These are phyloP conservation scores for Acer campestre DNA, from an alignment of 345 rosid genomes.

Conservation along the genomic window DNA sequence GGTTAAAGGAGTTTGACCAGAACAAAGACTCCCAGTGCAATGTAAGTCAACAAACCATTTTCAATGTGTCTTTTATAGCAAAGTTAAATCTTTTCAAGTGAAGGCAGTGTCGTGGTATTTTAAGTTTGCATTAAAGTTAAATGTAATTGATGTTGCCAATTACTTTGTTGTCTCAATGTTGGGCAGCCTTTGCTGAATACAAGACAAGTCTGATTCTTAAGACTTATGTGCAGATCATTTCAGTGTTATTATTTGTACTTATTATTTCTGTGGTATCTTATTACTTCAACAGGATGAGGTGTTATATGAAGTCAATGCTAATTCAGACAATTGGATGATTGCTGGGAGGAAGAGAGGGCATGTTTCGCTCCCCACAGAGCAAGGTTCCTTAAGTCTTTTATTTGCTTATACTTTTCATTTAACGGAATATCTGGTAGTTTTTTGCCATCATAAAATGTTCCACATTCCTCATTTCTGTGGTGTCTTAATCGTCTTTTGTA, in stretches of 20 bases:
- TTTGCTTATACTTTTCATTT: neutral
- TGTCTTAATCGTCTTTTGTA: neutral
- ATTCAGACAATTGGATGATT: slow-evolving; percentile 88
- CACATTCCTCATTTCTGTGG: neutral
- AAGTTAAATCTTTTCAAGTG: neutral
- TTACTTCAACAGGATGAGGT: slow-evolving; percentile 64
- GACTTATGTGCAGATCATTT: neutral
- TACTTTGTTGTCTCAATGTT: neutral
- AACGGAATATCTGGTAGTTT: neutral
- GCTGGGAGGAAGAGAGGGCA: slow-evolving; percentile 97
- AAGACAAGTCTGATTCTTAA: neutral
- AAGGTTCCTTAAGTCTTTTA: slow-evolving; percentile 43
- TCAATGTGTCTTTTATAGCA: neutral
- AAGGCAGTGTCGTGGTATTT: neutral
- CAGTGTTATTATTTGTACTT: neutral
- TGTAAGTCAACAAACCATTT: slow-evolving; percentile 46
- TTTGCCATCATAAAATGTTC: neutral
- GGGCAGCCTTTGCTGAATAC: neutral
- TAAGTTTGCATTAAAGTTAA: neutral
- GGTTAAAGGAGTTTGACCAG: slow-evolving; percentile 64
- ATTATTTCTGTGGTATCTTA: slow-evolving; percentile 3
- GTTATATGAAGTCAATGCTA: slow-evolving; percentile 78
- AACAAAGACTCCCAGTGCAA: slow-evolving; percentile 35
- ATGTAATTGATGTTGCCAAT: neutral
- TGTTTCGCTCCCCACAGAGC: slow-evolving; percentile 62